phyloP scores from a whole-genome alignment of 1,284 basidiomycete genomes.

The Apiotrichum mycotoxinovorans region DNA sequence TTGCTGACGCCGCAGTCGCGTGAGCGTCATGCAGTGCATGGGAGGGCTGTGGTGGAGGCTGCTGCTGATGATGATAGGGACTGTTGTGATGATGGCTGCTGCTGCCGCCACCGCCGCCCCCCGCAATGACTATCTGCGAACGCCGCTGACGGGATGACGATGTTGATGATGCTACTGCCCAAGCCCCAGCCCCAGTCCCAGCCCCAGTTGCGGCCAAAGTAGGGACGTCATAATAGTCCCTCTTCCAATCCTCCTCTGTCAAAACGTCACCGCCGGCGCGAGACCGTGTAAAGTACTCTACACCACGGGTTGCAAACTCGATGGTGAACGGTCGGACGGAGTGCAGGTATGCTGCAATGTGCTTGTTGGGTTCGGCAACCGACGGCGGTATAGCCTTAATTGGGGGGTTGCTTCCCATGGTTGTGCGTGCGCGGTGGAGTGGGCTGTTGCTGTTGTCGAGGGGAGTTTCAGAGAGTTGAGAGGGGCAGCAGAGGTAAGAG shows the following conservation, averaged over 20 bases:
- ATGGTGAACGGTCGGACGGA: conserved; percentile 2
- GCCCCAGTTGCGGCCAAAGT: too few species aligned
- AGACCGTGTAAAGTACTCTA: conserved; percentile 43
- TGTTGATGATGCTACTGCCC: too few species aligned
- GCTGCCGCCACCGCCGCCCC: neutral
- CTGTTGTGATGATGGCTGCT: neutral
- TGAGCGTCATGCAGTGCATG: too few species aligned
- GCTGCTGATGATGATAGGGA: neutral
- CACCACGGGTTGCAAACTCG: conserved; percentile 10
- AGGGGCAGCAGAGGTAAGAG: too few species aligned
- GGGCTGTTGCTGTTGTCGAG: too few species aligned
- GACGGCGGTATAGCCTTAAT: conserved; percentile 15
- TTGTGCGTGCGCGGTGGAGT: too few species aligned
- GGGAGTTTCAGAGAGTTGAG: too few species aligned
- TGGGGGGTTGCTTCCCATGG: conserved; percentile 20
- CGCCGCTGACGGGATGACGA: neutral
- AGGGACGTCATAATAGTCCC: conserved; percentile 5
- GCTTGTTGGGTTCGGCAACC: conserved; percentile 11
- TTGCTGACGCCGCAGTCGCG: neutral
- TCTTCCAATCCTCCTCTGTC: conserved; percentile 22
- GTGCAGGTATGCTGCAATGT: conserved; percentile 14
- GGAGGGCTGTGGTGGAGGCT: neutral
- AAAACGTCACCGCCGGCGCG: conserved; percentile 36
- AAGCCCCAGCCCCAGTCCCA: too few species aligned
- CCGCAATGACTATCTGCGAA: neutral